Conservation (phyloP, 257 asterid species). For the Buddleja alternifolia region DNA sequence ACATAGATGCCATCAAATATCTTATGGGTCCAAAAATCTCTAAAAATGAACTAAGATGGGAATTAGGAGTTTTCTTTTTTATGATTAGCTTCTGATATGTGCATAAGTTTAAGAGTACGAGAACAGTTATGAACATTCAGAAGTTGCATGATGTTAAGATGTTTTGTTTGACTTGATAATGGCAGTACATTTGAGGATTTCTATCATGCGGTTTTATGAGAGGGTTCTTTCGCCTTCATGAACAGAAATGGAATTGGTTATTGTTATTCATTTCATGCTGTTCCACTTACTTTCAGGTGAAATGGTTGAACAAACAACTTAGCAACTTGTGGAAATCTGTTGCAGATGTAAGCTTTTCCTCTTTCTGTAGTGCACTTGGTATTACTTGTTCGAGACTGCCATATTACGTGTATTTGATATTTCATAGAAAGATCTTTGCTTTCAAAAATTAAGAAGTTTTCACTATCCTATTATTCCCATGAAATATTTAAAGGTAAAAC, state of each 20-base stretch:
- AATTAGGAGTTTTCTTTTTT: not conserved
- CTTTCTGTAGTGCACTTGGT: constrained; percentile 19
- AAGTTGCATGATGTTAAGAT: constrained; percentile 11
- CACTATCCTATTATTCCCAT: too few species aligned
- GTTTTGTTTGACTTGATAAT: not conserved
- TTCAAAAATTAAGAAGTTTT: not conserved
- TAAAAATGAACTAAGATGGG: not conserved
- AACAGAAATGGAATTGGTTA: constrained; percentile 14
- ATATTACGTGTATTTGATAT: too few species aligned
- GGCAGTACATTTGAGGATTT: too few species aligned
- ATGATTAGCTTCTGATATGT: constrained; percentile 6
- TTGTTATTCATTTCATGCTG: constrained; percentile 22
- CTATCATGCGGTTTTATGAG: too few species aligned
- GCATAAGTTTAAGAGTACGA: not conserved
- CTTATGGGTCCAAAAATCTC: not conserved
- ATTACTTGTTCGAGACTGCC: constrained; percentile 1
- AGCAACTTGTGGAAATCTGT: constrained; percentile 91
- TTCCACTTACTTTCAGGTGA: constrained; percentile 63
- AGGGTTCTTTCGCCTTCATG: constrained; percentile 9
- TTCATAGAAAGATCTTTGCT: too few species aligned
- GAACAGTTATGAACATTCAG: not conserved
- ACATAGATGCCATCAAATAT: not conserved
- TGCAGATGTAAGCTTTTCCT: constrained; percentile 98
- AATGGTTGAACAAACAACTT: constrained; percentile 94
- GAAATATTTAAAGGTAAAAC: too few species aligned